phyloP scores from a whole-genome alignment of 177 flowering plant species.

The Vitis hybrid region DNA sequence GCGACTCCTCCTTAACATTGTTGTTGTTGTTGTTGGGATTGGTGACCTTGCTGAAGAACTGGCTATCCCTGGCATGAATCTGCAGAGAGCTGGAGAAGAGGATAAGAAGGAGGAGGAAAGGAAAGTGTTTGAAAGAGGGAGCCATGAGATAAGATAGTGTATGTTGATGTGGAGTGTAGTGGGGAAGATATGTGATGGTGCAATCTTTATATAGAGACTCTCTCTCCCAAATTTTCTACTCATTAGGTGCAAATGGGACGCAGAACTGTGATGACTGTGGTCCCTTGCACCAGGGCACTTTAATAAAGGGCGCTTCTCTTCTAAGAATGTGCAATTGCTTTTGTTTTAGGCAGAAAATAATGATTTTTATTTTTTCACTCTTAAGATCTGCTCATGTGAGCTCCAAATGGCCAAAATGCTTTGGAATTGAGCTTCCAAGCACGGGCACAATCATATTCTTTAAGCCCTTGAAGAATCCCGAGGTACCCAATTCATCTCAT shows the following conservation, averaged over 20 bases:
- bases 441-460: no score
- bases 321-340: neutral
- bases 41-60: conserved; percentile 56
- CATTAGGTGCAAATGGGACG: conserved; percentile 13
- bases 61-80: conserved; percentile 57
- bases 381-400: no score
- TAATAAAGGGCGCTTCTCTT: neutral
- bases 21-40: conserved; percentile 18
- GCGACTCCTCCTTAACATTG: conserved; percentile 1
- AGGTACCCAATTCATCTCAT: no score
- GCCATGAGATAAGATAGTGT: conserved; percentile 23
- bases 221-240: conserved; percentile 1
- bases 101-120: conserved; percentile 33
- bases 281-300: neutral
- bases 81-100: conserved; percentile 27
- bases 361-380: no score
- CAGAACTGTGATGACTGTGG: conserved; percentile 6
- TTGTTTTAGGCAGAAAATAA: neutral
- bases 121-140: conserved; percentile 25
- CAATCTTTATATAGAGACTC: conserved; percentile 11
- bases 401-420: no score
- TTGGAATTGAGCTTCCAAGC: no score
- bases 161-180: neutral
- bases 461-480: no score
- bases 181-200: neutral